Base-by-base conservation (phyloP, 2,329 filamentous ascomycete species). In the Penicillium italicum region DNA sequence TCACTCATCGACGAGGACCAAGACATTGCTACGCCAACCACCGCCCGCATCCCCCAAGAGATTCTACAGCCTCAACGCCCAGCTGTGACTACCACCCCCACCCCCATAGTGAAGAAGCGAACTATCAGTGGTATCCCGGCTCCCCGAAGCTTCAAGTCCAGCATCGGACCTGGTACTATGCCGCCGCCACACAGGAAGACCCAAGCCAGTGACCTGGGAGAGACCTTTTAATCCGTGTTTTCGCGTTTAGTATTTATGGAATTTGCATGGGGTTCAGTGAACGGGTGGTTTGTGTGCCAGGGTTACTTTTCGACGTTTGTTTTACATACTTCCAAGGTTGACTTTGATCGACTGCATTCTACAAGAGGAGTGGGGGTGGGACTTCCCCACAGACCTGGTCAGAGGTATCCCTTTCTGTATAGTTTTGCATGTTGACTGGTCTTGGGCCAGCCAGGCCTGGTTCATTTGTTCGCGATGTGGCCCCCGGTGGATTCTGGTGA, bases 1-100 rank as follows among this genome's bases (percentile, higher is more conserved):
- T 82, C 80, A 61, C 76, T 80, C 50, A 79, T 81, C 50, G 76
- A 82, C 48, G 81, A 82, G 58, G 77, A 78, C 34, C 80, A 77
- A 60, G 71, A 73, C 47, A 67, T 75, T 38, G 64, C 73, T 3
- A 80, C 80, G 12, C 81, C 77, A 14, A 74, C 76, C 12, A 74
- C 76, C 40, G 65, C 69, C 11, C 68, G 63, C 34, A 59, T 66
- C 45, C 55, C 55, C 67, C 69, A 69, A 10, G 71, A 75, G 16
- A 60, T 69, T 20, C 66, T 68, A 30, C 62, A 65, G n/a, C 76
- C 77, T 20, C 66, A 68, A 30, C 62, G 65, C n/a, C 77, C 77
- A 18, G 79, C 76, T 1, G 79, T 83, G 44, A 80, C 82, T 20
- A 54, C 61, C 7, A 76, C 76, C 11, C 77, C 80, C 1, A 72